These are phyloP conservation scores for Pelargonium myrrhifolium DNA, from an alignment of 441 rosid species.

Conservation along the genomic window DNA sequence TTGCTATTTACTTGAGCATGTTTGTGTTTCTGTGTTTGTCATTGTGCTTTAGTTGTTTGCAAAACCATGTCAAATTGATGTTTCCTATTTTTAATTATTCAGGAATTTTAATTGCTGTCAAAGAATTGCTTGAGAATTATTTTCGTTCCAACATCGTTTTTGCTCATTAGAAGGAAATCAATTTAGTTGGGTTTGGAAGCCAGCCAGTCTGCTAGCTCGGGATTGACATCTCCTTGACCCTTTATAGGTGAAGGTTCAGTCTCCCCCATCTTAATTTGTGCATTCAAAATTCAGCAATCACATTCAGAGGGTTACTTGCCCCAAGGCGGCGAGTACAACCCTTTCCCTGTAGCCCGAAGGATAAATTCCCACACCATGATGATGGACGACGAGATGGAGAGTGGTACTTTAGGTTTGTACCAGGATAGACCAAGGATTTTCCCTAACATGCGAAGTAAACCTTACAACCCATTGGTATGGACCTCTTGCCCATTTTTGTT, in stretches of 20 bases:
- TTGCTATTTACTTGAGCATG: background rate
- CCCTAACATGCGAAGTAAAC: constrained; percentile 82
- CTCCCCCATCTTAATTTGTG: constrained; percentile 22
- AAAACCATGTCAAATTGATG: background rate
- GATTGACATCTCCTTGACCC: background rate
- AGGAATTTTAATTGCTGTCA: background rate
- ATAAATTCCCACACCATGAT: constrained; percentile 55
- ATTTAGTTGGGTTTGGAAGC: background rate
- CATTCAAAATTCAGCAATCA: constrained; percentile 51
- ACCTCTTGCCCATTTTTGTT: constrained; percentile 5
- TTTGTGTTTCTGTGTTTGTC: background rate
- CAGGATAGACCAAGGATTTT: constrained; percentile 78
- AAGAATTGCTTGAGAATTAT: background rate
- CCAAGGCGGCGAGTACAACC: constrained; percentile 39
- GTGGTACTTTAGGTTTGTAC: constrained; percentile 60
- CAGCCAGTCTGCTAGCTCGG: background rate
- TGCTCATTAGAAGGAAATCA: background rate
- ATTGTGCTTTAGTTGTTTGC: background rate
- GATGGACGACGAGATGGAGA: constrained; percentile 83
- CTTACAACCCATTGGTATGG: constrained; percentile 66
- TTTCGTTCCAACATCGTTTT: background rate
- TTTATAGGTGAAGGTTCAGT: constrained; percentile 16
- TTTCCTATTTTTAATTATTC: background rate
- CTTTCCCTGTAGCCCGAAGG: constrained; percentile 36
- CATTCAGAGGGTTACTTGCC: constrained; percentile 66